Base-by-base conservation (phyloP, 805 yeast species). In the Metschnikowia cerradonensis region DNA sequence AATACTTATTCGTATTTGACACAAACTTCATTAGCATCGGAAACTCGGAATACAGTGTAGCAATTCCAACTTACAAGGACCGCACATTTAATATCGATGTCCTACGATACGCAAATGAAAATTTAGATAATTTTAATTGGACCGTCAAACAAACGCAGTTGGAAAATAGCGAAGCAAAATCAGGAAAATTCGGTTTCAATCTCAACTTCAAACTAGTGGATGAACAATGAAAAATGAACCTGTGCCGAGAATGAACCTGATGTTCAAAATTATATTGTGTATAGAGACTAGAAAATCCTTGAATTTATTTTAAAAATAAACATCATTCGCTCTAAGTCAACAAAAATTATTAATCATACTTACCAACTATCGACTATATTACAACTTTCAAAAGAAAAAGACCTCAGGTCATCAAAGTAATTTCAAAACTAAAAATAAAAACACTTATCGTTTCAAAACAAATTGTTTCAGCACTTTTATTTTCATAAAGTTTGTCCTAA, bases 11-110 rank as follows among this genome's bases (percentile, higher is more conserved):
- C 49, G 79, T 77, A 51, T 84, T 84, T 59, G 79, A 75, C 54
- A 82, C 86, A 2, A 78, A 79, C 26, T 75, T 75, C 47, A 58
- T 84, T 23, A 78, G 78, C 43, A 60, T 82, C 67, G 70, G 77
- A 19, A 73, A 77, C 57, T 73, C 81, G 3, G 67, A 73, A 34
- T 78, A 82, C 54, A 73, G 76, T 8, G 74, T 84, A 3, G 66
- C 74, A 49, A 65, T 83, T 42, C 88, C 88, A 0, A 71, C 75
- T 2, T 66, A 60, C 45, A 67, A 70, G 6, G 60, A 56, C 31
- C 80, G 79, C 36, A 75, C 80, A 1, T 75, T 75, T 47, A 77
- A 74, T 46, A 60, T 78, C 34, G 68, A 76, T 52, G 72, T 78
- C 6, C 65, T 66, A 17, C 65, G 60, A 19, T 77, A 72, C 52